Conservation (phyloP, 148 eudicot genomes). For the Persicaria maculosa region DNA sequence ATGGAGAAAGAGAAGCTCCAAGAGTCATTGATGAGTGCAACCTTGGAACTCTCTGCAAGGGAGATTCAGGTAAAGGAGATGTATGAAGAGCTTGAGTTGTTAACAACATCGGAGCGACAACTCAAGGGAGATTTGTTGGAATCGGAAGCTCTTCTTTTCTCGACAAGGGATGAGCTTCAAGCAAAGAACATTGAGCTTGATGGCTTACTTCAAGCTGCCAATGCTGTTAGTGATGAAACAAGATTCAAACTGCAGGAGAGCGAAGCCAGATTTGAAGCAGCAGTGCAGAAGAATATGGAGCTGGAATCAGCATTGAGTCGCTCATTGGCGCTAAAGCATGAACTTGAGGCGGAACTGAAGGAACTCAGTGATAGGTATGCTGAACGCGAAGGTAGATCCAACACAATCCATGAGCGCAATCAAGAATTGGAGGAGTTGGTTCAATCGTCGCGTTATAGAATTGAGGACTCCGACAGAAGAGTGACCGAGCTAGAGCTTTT, state of each 20-base stretch:
- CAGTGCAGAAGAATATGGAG: not conserved
- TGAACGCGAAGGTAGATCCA: not conserved
- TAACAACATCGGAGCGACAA: conserved; percentile 39
- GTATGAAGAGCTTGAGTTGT: conserved; percentile 36
- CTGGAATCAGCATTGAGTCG: not conserved
- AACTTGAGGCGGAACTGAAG: not conserved
- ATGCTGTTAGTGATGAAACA: conserved; percentile 13
- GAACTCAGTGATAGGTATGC: not conserved
- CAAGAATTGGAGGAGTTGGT: conserved; percentile 52
- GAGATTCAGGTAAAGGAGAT: conserved; percentile 29
- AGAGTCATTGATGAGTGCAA: conserved; percentile 35
- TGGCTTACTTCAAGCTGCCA: conserved; percentile 28
- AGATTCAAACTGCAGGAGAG: not conserved
- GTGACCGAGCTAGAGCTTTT: conserved; percentile 31
- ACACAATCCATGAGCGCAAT: not conserved
- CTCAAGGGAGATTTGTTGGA: conserved; percentile 32
- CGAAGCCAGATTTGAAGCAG: not conserved
- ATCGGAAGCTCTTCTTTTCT: conserved; percentile 25
- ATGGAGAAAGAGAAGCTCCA: conserved; percentile 49
- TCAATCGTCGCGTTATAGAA: conserved; percentile 51
- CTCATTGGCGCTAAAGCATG: not conserved
- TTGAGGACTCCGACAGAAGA: conserved; percentile 53
- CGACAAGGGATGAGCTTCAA: conserved; percentile 36
- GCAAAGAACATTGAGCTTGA: conserved; percentile 40
- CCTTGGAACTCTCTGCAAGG: conserved; percentile 37